Evolutionary conservation across 139 green algal species (phyloP).

Genomic region (Chlorella sp.): DNA sequence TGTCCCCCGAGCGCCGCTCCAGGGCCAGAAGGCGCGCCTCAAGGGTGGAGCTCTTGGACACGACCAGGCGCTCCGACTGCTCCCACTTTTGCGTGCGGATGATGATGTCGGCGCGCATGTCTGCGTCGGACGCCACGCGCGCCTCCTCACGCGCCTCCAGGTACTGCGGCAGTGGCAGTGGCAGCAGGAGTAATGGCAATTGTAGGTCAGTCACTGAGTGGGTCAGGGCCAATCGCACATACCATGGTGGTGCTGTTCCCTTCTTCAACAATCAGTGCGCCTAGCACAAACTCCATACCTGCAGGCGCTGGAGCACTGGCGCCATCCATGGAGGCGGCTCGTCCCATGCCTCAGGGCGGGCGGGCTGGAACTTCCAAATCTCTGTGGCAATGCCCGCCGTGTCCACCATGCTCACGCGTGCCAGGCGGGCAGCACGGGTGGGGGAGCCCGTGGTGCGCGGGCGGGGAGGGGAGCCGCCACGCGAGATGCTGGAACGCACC

Average conservation of each 20-base stretch:
- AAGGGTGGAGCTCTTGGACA: not conserved
- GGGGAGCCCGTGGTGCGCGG: not conserved
- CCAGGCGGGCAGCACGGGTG: not conserved
- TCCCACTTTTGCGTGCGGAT: not conserved
- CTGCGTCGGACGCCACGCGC: not conserved
- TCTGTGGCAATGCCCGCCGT: not conserved
- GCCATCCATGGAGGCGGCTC: not conserved
- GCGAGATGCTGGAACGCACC: not conserved
- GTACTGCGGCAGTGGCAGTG: not conserved
- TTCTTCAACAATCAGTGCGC: too few species aligned
- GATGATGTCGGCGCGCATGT: constrained; percentile 1
- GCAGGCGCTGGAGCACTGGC: not conserved
- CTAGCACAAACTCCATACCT: too few species aligned
- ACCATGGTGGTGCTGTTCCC: too few species aligned
- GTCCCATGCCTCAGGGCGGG: not conserved
- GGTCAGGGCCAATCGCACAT: too few species aligned
- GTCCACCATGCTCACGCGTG: not conserved
- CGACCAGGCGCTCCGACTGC: not conserved
- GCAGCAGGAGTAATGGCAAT: too few species aligned
- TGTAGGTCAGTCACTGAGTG: too few species aligned
- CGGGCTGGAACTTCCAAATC: not conserved
- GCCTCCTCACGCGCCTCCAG: not conserved
- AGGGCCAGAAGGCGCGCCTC: not conserved
- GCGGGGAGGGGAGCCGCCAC: too few species aligned
- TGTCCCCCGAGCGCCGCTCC: not conserved